Percentiles rank a stretch among this genome's conserved stretches.
These are phyloP conservation scores for Penicillium odoratum DNA, from an alignment of 495 filamentous ascomycete genomes.

Conservation along the genomic window DNA sequence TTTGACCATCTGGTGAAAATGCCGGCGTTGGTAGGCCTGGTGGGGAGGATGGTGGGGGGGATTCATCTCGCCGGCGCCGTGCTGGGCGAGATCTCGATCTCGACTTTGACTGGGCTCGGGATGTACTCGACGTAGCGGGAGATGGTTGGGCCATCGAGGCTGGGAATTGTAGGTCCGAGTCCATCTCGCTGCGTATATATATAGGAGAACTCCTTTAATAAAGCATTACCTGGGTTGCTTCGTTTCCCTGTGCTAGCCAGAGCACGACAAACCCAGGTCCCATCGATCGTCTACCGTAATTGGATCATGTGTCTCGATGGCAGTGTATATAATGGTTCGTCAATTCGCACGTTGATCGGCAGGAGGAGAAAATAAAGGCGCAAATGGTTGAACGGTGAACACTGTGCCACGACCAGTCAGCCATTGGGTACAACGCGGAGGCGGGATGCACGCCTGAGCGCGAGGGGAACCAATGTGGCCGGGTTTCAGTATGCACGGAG, in stretches of 20 bases:
- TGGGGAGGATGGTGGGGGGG: constrained; percentile 60
- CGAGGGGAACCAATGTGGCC: constrained; percentile 19
- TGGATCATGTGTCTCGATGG: constrained; percentile 12
- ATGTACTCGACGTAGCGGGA: constrained; percentile 67
- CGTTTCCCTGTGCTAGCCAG: constrained; percentile 31
- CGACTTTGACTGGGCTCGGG: constrained; percentile 57
- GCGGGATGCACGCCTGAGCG: constrained; percentile 18
- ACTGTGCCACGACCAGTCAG: constrained; percentile 27
- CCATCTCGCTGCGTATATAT: constrained; percentile 25
- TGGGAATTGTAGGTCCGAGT: constrained; percentile 26
- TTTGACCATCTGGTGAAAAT: constrained; percentile 42
- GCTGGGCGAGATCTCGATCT: constrained; percentile 48
- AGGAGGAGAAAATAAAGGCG: neutral
- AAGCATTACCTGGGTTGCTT: constrained; percentile 22
- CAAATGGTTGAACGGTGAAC: constrained; percentile 13
- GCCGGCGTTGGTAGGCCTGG: constrained; percentile 52
- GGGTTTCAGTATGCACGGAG: constrained; percentile 25
- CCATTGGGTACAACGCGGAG: constrained; percentile 28
- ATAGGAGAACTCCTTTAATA: constrained; percentile 8
- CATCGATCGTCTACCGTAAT: constrained; percentile 26
- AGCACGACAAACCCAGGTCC: constrained; percentile 26
- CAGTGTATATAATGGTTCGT: neutral
- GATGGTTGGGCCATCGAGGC: constrained; percentile 43
- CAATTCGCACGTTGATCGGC: neutral
- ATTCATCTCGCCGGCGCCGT: constrained; percentile 56